Evolutionary conservation across 2,329 filamentous ascomycete species (phyloP), one percentile per base, ranked within the genome.

Genomic region (Fusarium sp.): DNA sequence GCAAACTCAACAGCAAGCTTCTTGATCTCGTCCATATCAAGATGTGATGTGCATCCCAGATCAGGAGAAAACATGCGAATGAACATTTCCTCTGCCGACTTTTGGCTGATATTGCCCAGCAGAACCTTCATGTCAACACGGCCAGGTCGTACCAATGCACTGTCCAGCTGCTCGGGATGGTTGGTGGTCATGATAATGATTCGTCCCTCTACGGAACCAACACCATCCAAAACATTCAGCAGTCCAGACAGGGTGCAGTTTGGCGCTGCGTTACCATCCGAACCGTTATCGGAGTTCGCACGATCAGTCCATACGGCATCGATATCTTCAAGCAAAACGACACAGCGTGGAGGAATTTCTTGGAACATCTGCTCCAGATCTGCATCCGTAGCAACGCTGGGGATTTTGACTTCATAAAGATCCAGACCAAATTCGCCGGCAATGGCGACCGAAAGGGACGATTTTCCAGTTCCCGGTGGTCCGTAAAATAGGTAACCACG

Each of bases 161-260:
- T 79, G 72, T 93, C 90, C 0, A 93, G 84, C 52, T 86, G 84
- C 49, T 92, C 88, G 0, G 86, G 85, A 49, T 86, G 84, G 71
- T 93, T 93, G 28, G 90, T 91, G 0, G 90, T 93, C 90, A 93
- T 93, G 75, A 93, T 86, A 20, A 93, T 84, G 26, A 93, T 89
- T 18, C 89, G 85, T 3, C 91, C 91, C 79, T 93, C 91, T 53
- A 88, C 86, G 0, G 88, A 89, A 0, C 89, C 89, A 0, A 92
- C 89, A 4, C 91, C 91, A 68, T 93, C 91, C 12, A 93, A 85
- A 11, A 89, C 88, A 63, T 93, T 93, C 26, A 93, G 80, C 0
- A 93, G 79, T 0, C 88, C 90, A 0, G 90, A 91, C 2, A 93
- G 81, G 1, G 88, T 90, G 60, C 79, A 81, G 21, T 69, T 75